Evolutionary conservation across 768 basidiomycete species (phyloP).

Genomic region (Panus rudis): DNA sequence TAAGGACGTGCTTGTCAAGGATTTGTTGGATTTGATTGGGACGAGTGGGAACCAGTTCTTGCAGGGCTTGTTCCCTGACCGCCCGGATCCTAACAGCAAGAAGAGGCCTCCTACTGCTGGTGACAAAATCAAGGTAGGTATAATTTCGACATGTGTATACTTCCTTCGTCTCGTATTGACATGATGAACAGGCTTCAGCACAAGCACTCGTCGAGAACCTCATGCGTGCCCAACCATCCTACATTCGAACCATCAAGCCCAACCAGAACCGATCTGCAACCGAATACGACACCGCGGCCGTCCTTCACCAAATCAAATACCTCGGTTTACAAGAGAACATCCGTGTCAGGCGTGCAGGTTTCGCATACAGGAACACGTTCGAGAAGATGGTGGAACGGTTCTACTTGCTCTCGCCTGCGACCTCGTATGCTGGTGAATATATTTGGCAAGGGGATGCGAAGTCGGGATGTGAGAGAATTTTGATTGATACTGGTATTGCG

Average conservation of each 20-base stretch:
- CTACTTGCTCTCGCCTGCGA: constrained; percentile 89
- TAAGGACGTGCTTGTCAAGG: constrained; percentile 95
- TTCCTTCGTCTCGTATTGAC: constrained; percentile 1
- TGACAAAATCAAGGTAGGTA: constrained; percentile 86
- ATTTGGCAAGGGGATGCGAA: constrained; percentile 89
- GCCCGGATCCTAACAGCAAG: constrained; percentile 94
- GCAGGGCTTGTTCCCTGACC: constrained; percentile 85
- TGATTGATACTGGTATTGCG: constrained; percentile 92
- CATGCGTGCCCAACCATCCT: constrained; percentile 95
- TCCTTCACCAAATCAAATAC: constrained; percentile 98
- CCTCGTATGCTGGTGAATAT: constrained; percentile 98
- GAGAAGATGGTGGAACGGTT: constrained; percentile 99
- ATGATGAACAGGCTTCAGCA: constrained; percentile 62
- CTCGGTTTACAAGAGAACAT: constrained; percentile 98
- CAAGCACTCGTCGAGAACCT: constrained; percentile 94
- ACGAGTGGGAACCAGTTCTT: constrained; percentile 79
- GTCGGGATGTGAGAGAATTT: constrained; percentile 87
- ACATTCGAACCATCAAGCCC: constrained; percentile 98
- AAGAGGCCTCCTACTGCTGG: constrained; percentile 97
- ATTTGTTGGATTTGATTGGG: constrained; percentile 84
- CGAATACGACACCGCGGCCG: constrained; percentile 92
- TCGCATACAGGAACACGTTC: constrained; percentile 97
- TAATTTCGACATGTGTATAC: constrained; percentile 1
- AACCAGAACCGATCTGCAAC: constrained; percentile 91
- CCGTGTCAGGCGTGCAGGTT: constrained; percentile 92